Base-by-base conservation (phyloP, 768 basidiomycete genomes). In the Tylopilus rubrobrunneus region DNA sequence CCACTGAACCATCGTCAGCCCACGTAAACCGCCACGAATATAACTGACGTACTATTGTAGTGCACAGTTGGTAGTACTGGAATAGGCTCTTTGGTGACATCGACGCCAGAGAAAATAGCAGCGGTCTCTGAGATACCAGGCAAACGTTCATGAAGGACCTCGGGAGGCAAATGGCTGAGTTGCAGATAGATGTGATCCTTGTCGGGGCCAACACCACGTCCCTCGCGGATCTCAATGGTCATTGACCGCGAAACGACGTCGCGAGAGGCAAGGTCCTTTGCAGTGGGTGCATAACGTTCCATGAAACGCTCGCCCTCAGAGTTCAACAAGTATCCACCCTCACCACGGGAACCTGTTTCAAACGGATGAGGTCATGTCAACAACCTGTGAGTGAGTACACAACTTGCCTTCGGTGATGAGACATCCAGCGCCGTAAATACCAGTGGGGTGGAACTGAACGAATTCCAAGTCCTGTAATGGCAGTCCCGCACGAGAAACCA, bases 361-460 rank as follows among this genome's bases (percentile, higher is more conserved):
- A 25, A 21, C 14, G 9, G 45, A 44, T 46, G 5, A 56, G 34
- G 45, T 33, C 45, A 39, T 29, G 27, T 33, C 33, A 33, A 47
- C 49, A 28, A 52, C 25, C 53, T 21, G 11, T 40, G 47, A 47
- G 48, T 25, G 43, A 33, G 21, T 29, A 25, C 27, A 5, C 33
- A 23, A 65, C 73, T 50, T 57, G 90, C 94, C 95, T 79, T 98
- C 96, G 12, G 96, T 98, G 69, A 99, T 99, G 61, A 99, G 80
- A 74, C 97, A 99, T 45, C 97, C 97, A 63, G 97, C 96, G 61
- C 97, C 97, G 69, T 98, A 99, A 66, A 99, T 98, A 74, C 97
- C 97, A 44, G 97, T 98, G 3, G 97, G 97, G 72, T 98, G 97
- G 91, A 99, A 99, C 71, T 99, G 97, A n/a, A 98, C 95, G 69